A percentile compares a stretch with the other conserved stretches of the same genome.
Conservation (phyloP, 257 asterid species). For the Rhazya stricta region DNA sequence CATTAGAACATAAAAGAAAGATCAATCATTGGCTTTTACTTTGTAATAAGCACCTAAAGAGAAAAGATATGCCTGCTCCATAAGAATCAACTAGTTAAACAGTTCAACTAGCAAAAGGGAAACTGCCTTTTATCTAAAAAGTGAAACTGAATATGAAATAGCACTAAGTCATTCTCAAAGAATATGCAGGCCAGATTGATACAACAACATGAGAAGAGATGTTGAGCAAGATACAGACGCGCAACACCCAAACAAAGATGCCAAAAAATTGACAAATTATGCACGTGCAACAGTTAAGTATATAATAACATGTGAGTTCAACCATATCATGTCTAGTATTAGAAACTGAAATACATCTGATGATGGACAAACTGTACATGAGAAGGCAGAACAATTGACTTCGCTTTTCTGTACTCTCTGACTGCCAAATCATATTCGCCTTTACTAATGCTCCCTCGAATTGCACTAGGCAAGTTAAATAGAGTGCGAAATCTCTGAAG, state of each 20-base stretch:
- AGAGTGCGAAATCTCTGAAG: conserved; percentile 97
- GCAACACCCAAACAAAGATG: not conserved
- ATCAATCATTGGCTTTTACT: not conserved
- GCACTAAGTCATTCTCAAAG: not conserved
- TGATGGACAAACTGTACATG: conserved; percentile 47
- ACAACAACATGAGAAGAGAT: not conserved
- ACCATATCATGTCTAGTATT: not conserved
- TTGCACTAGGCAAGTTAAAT: conserved; percentile 94
- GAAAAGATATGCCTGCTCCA: not conserved
- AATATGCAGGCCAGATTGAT: not conserved
- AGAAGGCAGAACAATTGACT: conserved; percentile 97
- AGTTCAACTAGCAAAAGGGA: not conserved
- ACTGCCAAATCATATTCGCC: conserved; percentile 99
- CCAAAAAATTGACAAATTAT: not conserved
- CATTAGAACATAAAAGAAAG: not conserved
- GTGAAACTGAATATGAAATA: not conserved
- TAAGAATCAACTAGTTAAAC: not conserved
- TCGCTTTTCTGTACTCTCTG: conserved; percentile 96
- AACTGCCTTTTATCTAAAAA: not conserved
- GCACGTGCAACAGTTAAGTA: not conserved
- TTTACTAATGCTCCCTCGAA: conserved; percentile 87
- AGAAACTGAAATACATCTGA: not conserved
- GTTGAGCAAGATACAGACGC: conserved; percentile 3
- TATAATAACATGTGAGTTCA: not conserved
- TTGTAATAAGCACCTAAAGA: not conserved